phyloP scores from a whole-genome alignment of 2,329 filamentous ascomycete species.

The Aspergillus sp. region DNA sequence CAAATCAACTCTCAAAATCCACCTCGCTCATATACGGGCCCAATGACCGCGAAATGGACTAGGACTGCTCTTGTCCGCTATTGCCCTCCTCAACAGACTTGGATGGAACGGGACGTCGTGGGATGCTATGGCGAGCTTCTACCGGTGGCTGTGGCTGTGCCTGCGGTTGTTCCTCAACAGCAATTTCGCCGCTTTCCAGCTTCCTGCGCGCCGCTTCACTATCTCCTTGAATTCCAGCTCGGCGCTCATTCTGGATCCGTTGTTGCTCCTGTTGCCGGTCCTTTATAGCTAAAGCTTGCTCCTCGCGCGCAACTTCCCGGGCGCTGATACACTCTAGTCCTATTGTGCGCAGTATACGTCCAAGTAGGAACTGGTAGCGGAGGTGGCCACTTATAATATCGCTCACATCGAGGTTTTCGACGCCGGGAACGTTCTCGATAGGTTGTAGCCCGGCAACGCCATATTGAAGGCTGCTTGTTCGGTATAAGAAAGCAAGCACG shows the following conservation, averaged over 20 bases:
- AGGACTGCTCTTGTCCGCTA: not conserved
- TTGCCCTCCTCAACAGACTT: not conserved
- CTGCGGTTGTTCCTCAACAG: conserved; percentile 23
- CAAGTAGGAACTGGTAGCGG: conserved; percentile 67
- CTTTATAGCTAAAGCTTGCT: conserved; percentile 39
- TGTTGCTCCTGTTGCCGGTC: conserved; percentile 41
- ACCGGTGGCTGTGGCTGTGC: conserved; percentile 30
- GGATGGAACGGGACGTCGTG: conserved; percentile 6
- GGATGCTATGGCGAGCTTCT: conserved; percentile 21
- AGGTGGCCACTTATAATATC: conserved; percentile 68
- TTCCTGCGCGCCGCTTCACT: conserved; percentile 14
- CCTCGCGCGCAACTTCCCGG: conserved; percentile 45
- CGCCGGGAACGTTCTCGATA: conserved; percentile 53
- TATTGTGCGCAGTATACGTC: conserved; percentile 65
- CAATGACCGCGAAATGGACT: not conserved
- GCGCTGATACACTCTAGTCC: conserved; percentile 67
- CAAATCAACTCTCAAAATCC: too few relatives aligned
- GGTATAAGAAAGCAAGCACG: conserved; percentile 83
- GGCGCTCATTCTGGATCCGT: conserved; percentile 30
- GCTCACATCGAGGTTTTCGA: conserved; percentile 68
- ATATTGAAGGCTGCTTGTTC: conserved; percentile 76
- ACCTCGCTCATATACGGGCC: not conserved
- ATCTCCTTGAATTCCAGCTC: conserved; percentile 25
- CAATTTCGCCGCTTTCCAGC: conserved; percentile 16
- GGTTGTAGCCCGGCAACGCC: conserved; percentile 82